Percentiles rank a stretch among this genome's conserved stretches.
phyloP scores from a whole-genome alignment of 495 filamentous ascomycete genomes.

The Aspergillus ellipticus region DNA sequence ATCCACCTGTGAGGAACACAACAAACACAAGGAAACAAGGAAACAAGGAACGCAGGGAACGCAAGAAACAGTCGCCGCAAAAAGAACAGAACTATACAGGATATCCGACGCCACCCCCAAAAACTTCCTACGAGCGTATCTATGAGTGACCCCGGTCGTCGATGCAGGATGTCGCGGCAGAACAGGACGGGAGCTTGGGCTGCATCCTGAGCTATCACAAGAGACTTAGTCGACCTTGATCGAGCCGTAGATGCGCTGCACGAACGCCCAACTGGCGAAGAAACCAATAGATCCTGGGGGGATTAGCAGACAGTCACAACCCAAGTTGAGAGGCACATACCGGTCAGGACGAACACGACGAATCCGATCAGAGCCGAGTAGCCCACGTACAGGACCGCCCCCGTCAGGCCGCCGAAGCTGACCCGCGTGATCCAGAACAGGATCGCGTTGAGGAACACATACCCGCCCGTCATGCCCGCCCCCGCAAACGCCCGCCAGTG shows the following conservation, averaged over 20 bases:
- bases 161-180: too few species aligned
- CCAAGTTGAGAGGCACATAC: constrained; percentile 48
- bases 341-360: constrained; percentile 88
- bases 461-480: constrained; percentile 80
- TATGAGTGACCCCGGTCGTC: too few species aligned
- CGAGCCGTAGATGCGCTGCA: constrained; percentile 86
- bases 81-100: constrained; percentile 11
- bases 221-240: constrained; percentile 82
- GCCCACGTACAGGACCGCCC: constrained; percentile 86
- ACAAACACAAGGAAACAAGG: not conserved
- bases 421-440: constrained; percentile 85
- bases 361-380: constrained; percentile 88
- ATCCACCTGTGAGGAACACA: too few species aligned
- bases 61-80: too few species aligned
- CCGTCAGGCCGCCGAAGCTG: constrained; percentile 76
- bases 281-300: constrained; percentile 83
- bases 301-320: constrained; percentile 18
- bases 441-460: constrained; percentile 85
- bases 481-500: constrained; percentile 92
- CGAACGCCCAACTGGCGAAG: constrained; percentile 90
- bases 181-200: too few species aligned
- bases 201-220: too few species aligned
- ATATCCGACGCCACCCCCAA: constrained; percentile 12
- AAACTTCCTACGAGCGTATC: too few species aligned
- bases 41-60: too few species aligned